A percentile compares a stretch with the other conserved stretches of the same genome.
Conservation (phyloP, 1,284 basidiomycete genomes). For the Stereum hirsutum region DNA sequence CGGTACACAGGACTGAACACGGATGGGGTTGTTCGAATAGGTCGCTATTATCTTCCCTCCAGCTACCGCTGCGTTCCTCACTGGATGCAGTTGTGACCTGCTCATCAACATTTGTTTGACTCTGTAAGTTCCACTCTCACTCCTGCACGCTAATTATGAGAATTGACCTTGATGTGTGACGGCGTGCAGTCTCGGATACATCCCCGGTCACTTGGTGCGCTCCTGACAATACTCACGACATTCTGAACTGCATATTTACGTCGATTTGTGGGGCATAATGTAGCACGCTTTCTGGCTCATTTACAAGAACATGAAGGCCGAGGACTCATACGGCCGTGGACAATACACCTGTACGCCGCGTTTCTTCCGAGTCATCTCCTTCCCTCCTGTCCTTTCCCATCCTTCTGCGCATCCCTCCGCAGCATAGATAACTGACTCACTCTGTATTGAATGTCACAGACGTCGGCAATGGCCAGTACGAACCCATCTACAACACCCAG, state of each 20-base stretch:
- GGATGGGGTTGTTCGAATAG: conserved; percentile 21
- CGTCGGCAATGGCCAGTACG: conserved; percentile 44
- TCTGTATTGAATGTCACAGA: conserved; percentile 24
- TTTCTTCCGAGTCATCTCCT: background rate
- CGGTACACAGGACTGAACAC: background rate
- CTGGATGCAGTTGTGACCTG: conserved; percentile 73
- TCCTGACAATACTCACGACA: background rate
- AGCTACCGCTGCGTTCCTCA: conserved; percentile 63
- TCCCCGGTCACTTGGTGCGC: conserved; percentile 62
- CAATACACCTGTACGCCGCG: conserved; percentile 35
- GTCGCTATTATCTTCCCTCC: conserved; percentile 74
- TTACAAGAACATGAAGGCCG: conserved; percentile 51
- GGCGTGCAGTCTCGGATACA: conserved; percentile 65
- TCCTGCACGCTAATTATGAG: background rate
- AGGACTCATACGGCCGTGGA: conserved; percentile 46
- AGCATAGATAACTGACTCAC: conserved; percentile 1
- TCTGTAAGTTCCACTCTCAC: conserved; percentile 31
- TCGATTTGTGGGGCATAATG: background rate
- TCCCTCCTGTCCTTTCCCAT: background rate
- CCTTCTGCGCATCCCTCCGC: too few relatives aligned
- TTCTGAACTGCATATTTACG: background rate
- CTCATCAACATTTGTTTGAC: conserved; percentile 76
- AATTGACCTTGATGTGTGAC: too few relatives aligned
- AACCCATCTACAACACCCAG: conserved; percentile 12
- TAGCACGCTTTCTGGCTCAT: conserved; percentile 43